Conservation (phyloP, 192 early-diverging fungal species). For the Physocladia obscura region DNA sequence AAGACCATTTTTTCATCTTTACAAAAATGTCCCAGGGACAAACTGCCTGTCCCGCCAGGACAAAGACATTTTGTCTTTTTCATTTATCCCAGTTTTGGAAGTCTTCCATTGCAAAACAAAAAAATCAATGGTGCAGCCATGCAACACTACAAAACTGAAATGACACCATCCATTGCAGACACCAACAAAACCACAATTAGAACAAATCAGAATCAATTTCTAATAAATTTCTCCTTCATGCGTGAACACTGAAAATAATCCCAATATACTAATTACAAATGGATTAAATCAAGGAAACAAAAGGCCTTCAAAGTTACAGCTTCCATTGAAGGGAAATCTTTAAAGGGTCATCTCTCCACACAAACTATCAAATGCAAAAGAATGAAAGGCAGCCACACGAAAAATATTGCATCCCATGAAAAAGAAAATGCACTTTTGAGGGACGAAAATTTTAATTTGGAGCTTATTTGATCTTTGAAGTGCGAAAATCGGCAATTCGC, state of each 20-base stretch:
- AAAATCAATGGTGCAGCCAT: conserved; percentile 5
- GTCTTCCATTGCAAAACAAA: too few species aligned
- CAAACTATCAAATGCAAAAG: conserved; percentile 7
- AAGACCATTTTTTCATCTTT: background rate
- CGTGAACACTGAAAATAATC: conserved; percentile 1
- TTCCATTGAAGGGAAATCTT: conserved; percentile 6
- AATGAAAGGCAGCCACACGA: conserved; percentile 9
- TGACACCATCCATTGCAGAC: conserved; percentile 1
- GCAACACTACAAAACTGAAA: conserved; percentile 4
- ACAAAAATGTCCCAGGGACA: background rate
- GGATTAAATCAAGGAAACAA: background rate
- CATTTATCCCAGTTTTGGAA: too few species aligned
- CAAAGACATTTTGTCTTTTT: too few species aligned
- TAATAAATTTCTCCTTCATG: conserved; percentile 6
- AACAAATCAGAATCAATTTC: background rate
- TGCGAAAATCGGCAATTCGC: conserved; percentile 16
- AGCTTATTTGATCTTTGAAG: background rate
- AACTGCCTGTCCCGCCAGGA: too few species aligned
- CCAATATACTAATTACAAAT: background rate
- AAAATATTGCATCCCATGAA: conserved; percentile 12
- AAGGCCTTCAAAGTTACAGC: conserved; percentile 7
- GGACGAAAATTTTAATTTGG: background rate
- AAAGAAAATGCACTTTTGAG: conserved; percentile 11
- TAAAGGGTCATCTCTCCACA: background rate
- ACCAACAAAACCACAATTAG: too few species aligned